These are phyloP conservation scores for Omphalotus olearius DNA, from an alignment of 1,284 basidiomycete genomes.

Conservation along the genomic window DNA sequence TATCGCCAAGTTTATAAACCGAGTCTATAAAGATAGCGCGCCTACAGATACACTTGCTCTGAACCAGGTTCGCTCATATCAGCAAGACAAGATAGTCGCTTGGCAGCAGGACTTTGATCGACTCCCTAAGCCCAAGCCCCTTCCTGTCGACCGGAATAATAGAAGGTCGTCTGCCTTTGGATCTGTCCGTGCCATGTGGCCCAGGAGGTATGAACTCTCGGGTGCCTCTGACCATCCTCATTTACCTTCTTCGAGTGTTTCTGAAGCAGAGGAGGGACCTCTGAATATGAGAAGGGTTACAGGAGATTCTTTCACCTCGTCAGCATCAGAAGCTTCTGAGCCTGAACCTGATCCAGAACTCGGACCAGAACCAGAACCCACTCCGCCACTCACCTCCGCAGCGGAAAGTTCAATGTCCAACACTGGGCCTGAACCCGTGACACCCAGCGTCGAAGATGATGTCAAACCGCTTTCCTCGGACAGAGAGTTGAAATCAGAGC, in stretches of 20 bases:
- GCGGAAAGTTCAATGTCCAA: background rate
- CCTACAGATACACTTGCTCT: slow-evolving; percentile 86
- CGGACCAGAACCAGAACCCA: slow-evolving; percentile 16
- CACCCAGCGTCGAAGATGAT: background rate
- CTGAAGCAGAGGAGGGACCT: slow-evolving; percentile 71
- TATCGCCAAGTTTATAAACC: slow-evolving; percentile 72
- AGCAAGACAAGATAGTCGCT: slow-evolving; percentile 94
- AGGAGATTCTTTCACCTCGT: slow-evolving; percentile 53
- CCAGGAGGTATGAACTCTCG: slow-evolving; percentile 49
- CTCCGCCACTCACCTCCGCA: no score
- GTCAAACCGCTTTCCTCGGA: background rate
- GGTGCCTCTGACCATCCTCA: slow-evolving; percentile 50
- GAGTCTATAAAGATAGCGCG: slow-evolving; percentile 76
- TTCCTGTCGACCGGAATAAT: slow-evolving; percentile 41
- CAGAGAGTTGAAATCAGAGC: slow-evolving; percentile 12
- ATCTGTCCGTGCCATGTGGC: slow-evolving; percentile 68
- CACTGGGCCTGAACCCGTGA: background rate
- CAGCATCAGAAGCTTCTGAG: slow-evolving; percentile 59
- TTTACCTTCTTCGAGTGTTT: slow-evolving; percentile 62
- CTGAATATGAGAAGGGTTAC: slow-evolving; percentile 40
- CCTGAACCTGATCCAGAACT: slow-evolving; percentile 29
- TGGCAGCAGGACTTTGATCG: slow-evolving; percentile 90
- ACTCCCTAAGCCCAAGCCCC: slow-evolving; percentile 57
- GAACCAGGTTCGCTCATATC: slow-evolving; percentile 81
- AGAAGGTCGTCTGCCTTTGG: slow-evolving; percentile 60